A percentile compares a stretch with the other conserved stretches of the same genome.
Conservation (phyloP, 352 stramenopile species). For the Hyaloperonospora brassicae region DNA sequence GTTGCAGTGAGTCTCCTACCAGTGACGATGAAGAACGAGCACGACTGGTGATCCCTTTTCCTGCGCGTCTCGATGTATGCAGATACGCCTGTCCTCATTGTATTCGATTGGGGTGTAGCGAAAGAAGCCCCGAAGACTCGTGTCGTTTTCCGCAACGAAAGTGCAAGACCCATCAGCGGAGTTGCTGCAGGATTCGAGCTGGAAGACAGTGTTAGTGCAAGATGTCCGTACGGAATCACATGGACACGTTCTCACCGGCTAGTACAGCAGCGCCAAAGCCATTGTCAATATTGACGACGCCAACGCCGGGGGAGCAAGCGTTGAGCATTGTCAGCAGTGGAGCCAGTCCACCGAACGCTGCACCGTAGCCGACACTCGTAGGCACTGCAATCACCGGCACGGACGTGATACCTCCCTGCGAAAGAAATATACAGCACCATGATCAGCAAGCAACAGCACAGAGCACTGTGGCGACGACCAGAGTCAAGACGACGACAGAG, state of each 20-base stretch:
- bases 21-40: too few relatives aligned
- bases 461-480: background rate
- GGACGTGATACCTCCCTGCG: slow-evolving; percentile 69
- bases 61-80: too few relatives aligned
- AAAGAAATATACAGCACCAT: slow-evolving; percentile 2
- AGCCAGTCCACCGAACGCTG: slow-evolving; percentile 85
- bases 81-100: too few relatives aligned
- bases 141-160: slow-evolving; percentile 6
- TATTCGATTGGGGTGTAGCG: slow-evolving; percentile 11
- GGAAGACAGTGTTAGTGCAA: slow-evolving; percentile 11
- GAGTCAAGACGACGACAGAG: background rate
- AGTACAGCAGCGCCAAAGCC: slow-evolving; percentile 94
- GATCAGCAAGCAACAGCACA: background rate
- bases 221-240: background rate
- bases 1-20: too few relatives aligned
- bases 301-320: slow-evolving; percentile 94
- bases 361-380: slow-evolving; percentile 90
- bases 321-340: slow-evolving; percentile 97
- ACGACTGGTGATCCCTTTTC: too few relatives aligned
- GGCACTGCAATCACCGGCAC: slow-evolving; percentile 85
- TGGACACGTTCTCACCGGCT: slow-evolving; percentile 48
- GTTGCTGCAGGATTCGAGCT: slow-evolving; percentile 27
- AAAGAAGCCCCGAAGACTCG: background rate
- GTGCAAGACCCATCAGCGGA: slow-evolving; percentile 13
- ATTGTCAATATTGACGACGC: slow-evolving; percentile 99